These are phyloP conservation scores for Malania oleifera DNA, from an alignment of 164 flowering plant species.

Conservation along the genomic window DNA sequence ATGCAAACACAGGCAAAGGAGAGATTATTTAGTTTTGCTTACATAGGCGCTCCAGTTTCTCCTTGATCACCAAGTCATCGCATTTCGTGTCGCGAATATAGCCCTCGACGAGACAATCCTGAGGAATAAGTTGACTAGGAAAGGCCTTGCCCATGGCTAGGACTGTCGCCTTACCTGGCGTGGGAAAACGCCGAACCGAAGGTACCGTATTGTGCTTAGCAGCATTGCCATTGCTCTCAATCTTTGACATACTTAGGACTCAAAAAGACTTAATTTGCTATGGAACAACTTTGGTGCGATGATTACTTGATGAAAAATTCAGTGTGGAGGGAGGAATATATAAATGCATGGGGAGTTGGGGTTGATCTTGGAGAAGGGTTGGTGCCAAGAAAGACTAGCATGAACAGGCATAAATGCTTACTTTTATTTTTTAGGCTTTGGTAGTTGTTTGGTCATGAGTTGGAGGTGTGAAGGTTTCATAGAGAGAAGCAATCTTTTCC, in stretches of 20 bases:
- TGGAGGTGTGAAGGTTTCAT: constrained; percentile 6
- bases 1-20: no score
- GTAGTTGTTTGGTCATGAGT: constrained; percentile 10
- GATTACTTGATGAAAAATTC: neutral
- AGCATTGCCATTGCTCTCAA: constrained; percentile 12
- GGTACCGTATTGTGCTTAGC: neutral
- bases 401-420: constrained; percentile 15
- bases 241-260: constrained; percentile 23
- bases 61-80: constrained; percentile 45
- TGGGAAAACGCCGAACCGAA: constrained; percentile 23
- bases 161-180: constrained; percentile 51
- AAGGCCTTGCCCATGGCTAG: constrained; percentile 69
- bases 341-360: constrained; percentile 16
- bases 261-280: neutral
- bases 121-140: constrained; percentile 52
- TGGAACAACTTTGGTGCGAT: neutral
- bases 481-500: no score
- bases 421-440: constrained; percentile 10
- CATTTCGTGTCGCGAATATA: constrained; percentile 59
- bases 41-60: constrained; percentile 65
- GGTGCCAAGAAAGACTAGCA: constrained; percentile 29
- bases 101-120: constrained; percentile 59
- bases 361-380: constrained; percentile 31
- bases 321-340: neutral
- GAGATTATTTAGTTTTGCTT: constrained; percentile 16